Base-by-base conservation (phyloP, 768 basidiomycete genomes). In the Atractiella rhizophila region DNA sequence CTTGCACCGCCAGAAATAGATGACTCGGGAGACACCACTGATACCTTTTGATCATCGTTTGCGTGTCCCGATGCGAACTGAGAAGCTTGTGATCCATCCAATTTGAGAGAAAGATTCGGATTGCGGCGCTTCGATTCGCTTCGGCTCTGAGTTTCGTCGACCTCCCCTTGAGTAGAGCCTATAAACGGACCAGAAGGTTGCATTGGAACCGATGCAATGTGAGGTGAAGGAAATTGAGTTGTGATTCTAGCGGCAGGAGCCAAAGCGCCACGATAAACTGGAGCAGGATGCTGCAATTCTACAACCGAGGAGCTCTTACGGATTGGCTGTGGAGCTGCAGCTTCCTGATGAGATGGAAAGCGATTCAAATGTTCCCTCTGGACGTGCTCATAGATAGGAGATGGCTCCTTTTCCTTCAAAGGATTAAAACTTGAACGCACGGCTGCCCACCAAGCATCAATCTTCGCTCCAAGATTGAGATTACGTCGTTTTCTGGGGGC, bases 401-500 rank as follows among this genome's bases (percentile, higher is more conserved):
- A n/a, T 25, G 30, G 15, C 23, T 6, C 37, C 30, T 10, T 40
- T 41, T 28, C 45, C 45, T 4, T 43, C 35, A 2, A 38, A 30
- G 4, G 37, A 34, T 2, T 18, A 28, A 54, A 54, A 40, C 49
- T 49, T 34, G 50, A 45, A 6, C 50, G 35, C 8, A 55, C 54
- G 4, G 52, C 50, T 18, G 35, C 43, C 54, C 54, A 55, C 54
- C 54, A 55, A 1, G 54, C 45, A 21, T 55, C 54, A 35, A 55
- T 55, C 40, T 50, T 51, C 31, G 46, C 39, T 11, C 46, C 51
- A 25, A 51, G 42, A 40, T 51, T 51, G 11, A 40, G 35, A 25
- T 42, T 44, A 0, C 46, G 46, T 28, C 41, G 45, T 28, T 35
- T 31, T 19, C 49, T 44, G 2, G 49, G 49, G 10, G 49, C 46